These are phyloP conservation scores for Dacryopinax primogenitus DNA, from an alignment of 768 basidiomycete genomes.

Conservation along the genomic window DNA sequence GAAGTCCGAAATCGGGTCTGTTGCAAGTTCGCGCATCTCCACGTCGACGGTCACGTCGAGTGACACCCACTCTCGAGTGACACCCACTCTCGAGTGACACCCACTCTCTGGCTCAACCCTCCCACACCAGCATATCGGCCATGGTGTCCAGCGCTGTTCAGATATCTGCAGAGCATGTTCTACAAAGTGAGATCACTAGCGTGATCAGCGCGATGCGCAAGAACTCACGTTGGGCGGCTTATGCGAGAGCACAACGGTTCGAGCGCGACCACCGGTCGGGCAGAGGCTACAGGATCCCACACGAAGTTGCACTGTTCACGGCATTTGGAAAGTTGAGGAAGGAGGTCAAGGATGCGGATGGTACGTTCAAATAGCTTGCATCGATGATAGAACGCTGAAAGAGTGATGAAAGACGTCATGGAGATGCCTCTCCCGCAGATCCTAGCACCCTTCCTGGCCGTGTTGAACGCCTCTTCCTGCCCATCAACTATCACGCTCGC, in stretches of 20 bases:
- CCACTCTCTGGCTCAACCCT: too few relatives aligned
- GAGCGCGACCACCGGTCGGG: conserved; percentile 31
- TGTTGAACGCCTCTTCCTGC: conserved; percentile 85
- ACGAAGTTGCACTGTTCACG: conserved; percentile 72
- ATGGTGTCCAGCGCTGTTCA: conserved; percentile 11
- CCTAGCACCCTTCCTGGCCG: conserved; percentile 78
- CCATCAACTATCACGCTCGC: conserved; percentile 97
- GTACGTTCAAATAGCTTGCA: conserved; percentile 54
- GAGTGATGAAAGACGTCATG: conserved; percentile 50
- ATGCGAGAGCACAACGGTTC: conserved; percentile 17
- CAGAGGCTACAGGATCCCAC: conserved; percentile 60
- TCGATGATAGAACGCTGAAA: too few relatives aligned
- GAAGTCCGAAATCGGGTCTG: not conserved
- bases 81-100: too few relatives aligned
- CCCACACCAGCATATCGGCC: not conserved
- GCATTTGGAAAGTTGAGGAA: conserved; percentile 81
- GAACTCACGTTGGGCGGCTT: conserved; percentile 91
- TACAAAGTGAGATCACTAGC: conserved; percentile 79
- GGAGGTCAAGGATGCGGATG: conserved; percentile 46
- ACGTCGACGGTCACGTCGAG: not conserved
- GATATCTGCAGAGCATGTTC: conserved; percentile 58
- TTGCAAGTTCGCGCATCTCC: not conserved
- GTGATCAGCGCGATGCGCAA: conserved; percentile 94
- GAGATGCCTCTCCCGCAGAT: conserved; percentile 47
- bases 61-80: too few relatives aligned